Conservation (phyloP, 148 eudicot genomes). For the Fallopia convolvulus region DNA sequence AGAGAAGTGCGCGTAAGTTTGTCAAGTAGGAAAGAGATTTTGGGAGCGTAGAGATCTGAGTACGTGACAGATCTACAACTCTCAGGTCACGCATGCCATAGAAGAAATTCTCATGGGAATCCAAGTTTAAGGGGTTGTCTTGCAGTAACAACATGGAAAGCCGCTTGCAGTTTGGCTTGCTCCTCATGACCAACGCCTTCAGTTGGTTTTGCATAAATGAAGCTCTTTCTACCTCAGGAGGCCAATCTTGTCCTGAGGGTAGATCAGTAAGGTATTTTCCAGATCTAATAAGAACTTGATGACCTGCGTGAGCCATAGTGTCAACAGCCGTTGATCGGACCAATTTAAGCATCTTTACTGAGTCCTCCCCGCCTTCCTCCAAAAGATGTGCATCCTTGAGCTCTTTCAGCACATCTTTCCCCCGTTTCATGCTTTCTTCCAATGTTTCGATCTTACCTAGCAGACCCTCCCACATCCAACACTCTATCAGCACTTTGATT, state of each 20-base stretch:
- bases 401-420: conserved; percentile 20
- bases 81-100: conserved; percentile 18
- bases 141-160: conserved; percentile 24
- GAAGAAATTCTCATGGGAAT: conserved; percentile 20
- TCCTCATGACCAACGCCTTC: conserved; percentile 4
- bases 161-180: conserved; percentile 17
- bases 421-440: conserved; percentile 13
- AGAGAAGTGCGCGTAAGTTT: conserved; percentile 24
- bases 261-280: conserved; percentile 16
- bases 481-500: conserved; percentile 22
- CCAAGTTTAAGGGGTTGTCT: conserved; percentile 18
- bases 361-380: conserved; percentile 18
- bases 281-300: conserved; percentile 8
- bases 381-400: conserved; percentile 28
- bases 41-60: conserved; percentile 21
- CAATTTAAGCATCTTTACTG: conserved; percentile 20
- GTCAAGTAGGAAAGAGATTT: conserved; percentile 19
- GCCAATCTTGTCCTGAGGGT: conserved; percentile 20
- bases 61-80: conserved; percentile 23
- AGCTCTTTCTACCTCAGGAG: conserved; percentile 19
- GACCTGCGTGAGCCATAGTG: conserved; percentile 15
- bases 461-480: conserved; percentile 34
- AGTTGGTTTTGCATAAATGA: conserved; percentile 25
- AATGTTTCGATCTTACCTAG: conserved; percentile 18
- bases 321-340: conserved; percentile 19